phyloP scores from a whole-genome alignment of 345 rosid genomes.

The Citrus medica region DNA sequence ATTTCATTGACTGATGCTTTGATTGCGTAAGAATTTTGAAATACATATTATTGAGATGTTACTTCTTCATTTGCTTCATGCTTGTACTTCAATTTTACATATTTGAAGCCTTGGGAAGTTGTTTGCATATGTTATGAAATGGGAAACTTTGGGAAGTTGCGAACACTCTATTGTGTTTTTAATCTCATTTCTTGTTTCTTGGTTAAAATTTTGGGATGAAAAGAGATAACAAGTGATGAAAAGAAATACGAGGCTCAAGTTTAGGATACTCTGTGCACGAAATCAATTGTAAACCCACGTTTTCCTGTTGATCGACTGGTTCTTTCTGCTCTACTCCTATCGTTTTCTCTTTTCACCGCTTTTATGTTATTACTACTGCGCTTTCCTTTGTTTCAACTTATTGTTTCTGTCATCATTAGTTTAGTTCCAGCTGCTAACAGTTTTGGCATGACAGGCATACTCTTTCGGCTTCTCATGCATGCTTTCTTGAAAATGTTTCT shows the following conservation, averaged over 20 bases:
- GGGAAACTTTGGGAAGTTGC: background rate
- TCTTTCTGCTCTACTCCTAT: background rate
- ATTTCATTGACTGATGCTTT: conserved; percentile 62
- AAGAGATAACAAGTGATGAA: background rate
- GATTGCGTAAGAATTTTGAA: conserved; percentile 47
- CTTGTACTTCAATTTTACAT: background rate
- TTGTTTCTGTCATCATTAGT: background rate
- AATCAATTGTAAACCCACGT: background rate
- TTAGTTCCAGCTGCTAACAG: background rate
- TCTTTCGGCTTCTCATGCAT: conserved; percentile 73
- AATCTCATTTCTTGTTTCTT: background rate
- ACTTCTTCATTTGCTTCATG: background rate
- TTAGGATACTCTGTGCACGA: background rate
- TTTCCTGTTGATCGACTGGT: background rate
- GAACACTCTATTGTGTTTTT: background rate
- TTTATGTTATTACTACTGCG: background rate
- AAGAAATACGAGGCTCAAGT: background rate
- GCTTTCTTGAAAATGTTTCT: conserved; percentile 55
- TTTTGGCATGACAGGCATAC: conserved; percentile 58
- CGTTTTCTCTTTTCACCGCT: background rate
- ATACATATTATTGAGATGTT: background rate
- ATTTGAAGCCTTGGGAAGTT: background rate
- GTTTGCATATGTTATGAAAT: background rate
- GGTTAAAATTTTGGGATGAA: background rate
- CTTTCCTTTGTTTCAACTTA: background rate